A percentile compares a stretch with the other conserved stretches of the same genome.
These are phyloP conservation scores for Trypanosoma scelopori DNA, from an alignment of 208 protist genomes.

Conservation along the genomic window DNA sequence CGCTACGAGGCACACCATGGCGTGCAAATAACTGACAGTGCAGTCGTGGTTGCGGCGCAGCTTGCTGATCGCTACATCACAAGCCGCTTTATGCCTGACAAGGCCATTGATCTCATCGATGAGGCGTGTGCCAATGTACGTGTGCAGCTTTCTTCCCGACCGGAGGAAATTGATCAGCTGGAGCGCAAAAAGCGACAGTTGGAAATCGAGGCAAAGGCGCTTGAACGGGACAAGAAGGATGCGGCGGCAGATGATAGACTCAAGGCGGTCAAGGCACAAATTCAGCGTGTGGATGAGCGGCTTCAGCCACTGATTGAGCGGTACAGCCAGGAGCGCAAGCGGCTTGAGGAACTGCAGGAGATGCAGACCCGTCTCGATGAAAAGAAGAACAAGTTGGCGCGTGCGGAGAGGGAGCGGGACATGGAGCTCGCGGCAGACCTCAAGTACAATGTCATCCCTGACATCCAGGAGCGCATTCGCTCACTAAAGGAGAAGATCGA, in stretches of 20 bases:
- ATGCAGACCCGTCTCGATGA: slow-evolving; percentile 90
- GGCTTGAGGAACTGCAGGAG: slow-evolving; percentile 86
- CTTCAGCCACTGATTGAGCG: slow-evolving; percentile 77
- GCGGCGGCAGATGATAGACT: slow-evolving; percentile 60
- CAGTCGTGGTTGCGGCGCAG: slow-evolving; percentile 86
- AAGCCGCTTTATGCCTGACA: slow-evolving; percentile 98
- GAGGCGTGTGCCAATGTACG: slow-evolving; percentile 94
- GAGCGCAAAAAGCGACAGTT: slow-evolving; percentile 90
- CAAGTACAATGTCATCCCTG: slow-evolving; percentile 95
- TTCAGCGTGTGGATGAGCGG: slow-evolving; percentile 72
- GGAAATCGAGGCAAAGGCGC: slow-evolving; percentile 91
- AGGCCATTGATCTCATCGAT: slow-evolving; percentile 98
- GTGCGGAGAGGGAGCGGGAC: slow-evolving; percentile 90
- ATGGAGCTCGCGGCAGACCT: slow-evolving; percentile 93
- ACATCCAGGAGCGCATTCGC: slow-evolving; percentile 85
- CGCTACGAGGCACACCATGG: slow-evolving; percentile 94
- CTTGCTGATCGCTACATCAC: slow-evolving; percentile 96
- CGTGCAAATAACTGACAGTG: slow-evolving; percentile 86
- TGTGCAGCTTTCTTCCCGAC: slow-evolving; percentile 95
- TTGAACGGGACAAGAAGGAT: slow-evolving; percentile 93
- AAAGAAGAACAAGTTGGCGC: slow-evolving; percentile 86
- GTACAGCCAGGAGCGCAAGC: slow-evolving; percentile 83
- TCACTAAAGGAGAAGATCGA: slow-evolving; percentile 74
- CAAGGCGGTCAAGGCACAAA: slow-evolving; percentile 64
- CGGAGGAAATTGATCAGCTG: slow-evolving; percentile 94